phyloP scores from a whole-genome alignment of 2,329 filamentous ascomycete genomes.

The Pleoardoris graminearum region DNA sequence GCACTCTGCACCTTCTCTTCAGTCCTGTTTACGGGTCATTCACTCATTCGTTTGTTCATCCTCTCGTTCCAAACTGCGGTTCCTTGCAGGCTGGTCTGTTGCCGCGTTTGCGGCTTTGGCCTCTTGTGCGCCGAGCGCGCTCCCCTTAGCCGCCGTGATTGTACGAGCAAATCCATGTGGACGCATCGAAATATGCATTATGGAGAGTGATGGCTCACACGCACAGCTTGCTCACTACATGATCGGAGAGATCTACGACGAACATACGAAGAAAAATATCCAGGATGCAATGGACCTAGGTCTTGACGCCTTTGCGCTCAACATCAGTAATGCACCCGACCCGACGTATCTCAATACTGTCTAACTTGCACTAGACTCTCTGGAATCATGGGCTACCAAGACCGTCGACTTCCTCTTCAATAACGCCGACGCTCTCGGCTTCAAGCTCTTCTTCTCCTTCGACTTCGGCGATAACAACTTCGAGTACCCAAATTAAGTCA shows the following conservation, averaged over 20 bases:
- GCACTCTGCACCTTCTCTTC: neutral
- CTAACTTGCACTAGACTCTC: constrained; percentile 15
- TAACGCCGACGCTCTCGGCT: constrained; percentile 32
- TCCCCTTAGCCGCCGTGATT: neutral
- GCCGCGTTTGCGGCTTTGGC: neutral
- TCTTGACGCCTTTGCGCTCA: constrained; percentile 43
- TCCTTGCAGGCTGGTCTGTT: constrained; percentile 5
- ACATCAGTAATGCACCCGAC: constrained; percentile 27
- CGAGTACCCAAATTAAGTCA: constrained; percentile 31
- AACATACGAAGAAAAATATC: constrained; percentile 31
- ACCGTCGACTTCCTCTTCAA: constrained; percentile 38
- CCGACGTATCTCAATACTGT: neutral
- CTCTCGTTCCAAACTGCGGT: constrained; percentile 1
- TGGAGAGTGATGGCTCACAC: neutral
- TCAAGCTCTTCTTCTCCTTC: constrained; percentile 46
- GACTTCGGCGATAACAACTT: constrained; percentile 33
- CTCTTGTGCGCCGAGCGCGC: constrained; percentile 4
- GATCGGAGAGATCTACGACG: constrained; percentile 27
- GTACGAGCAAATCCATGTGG: constrained; percentile 1
- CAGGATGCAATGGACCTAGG: constrained; percentile 34
- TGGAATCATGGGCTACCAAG: constrained; percentile 29
- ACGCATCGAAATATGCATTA: neutral
- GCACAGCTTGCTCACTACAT: constrained; percentile 30
- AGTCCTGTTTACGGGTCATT: neutral
- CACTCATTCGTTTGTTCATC: neutral